A percentile compares a stretch with the other conserved stretches of the same genome.
phyloP scores from a whole-genome alignment of 495 filamentous ascomycete genomes.

The Neurospora pannonica region DNA sequence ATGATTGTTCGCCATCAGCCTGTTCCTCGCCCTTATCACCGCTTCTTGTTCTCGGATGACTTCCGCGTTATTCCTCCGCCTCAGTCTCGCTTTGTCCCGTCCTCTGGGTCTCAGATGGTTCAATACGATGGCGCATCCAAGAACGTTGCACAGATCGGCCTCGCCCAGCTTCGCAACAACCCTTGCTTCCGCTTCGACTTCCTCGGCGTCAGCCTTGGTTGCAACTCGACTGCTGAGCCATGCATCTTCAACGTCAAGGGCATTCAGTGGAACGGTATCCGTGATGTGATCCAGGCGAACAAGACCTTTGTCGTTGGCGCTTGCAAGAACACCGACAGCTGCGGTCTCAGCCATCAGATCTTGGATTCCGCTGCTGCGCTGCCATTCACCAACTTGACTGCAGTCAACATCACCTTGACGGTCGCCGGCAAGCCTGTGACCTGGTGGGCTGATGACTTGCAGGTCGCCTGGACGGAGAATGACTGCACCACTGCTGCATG shows the following conservation, averaged over 20 bases:
- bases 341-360: neutral
- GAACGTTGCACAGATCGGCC: neutral
- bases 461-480: neutral
- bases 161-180: neutral
- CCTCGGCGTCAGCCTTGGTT: neutral
- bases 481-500: neutral
- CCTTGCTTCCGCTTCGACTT: neutral
- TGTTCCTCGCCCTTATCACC: neutral
- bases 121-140: neutral
- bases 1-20: neutral
- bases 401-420: neutral
- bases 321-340: neutral
- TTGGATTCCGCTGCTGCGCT: neutral
- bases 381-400: neutral
- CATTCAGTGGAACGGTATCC: neutral
- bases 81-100: neutral
- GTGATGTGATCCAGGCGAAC: neutral
- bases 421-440: neutral
- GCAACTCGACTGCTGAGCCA: neutral
- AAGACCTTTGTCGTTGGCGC: neutral
- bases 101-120: neutral
- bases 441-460: neutral
- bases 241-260: neutral
- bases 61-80: neutral
- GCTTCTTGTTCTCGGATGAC: neutral